Base-by-base conservation (phyloP, 768 basidiomycete species). In the Trametopsis cervina region DNA sequence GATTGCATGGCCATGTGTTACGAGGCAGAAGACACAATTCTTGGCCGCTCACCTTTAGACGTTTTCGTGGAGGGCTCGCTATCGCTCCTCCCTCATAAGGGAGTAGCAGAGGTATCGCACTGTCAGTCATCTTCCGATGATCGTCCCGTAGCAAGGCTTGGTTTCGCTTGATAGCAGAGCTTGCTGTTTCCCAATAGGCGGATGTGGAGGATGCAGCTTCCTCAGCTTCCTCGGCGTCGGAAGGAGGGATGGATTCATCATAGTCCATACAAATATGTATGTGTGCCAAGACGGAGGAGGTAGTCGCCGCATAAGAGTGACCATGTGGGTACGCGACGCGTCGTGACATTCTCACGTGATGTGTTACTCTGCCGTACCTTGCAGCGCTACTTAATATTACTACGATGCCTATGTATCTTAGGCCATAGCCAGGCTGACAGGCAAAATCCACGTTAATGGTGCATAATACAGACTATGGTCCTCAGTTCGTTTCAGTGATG, bases 201-300 rank as follows among this genome's bases (percentile, higher is more conserved):
- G 36, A 26, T 17, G 4, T 17, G 9, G 23, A 27, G 6, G 48
- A 47, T 22, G 18, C 39, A 6, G 33, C 13, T 21, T 43, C 44
- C 23, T 53, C 52, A 12, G 36, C 36, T 23, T 53, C 52, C 29
- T 53, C 52, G 2, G 44, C 10, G 35, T 53, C 52, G 4, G 52
- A 53, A 10, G 52, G 27, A 6, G 36, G 43, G 2, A 53, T 26
- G 22, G 44, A 12, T 17, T 53, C 52, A 13, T 53, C 42, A 18
- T 47, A 4, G 17, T 43, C 37, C 46, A 47, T 47, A n/a, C 42
- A 43, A 18, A 43, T 7, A 15, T 33, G n/a, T n/a, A n/a, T n/a
- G n/a, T n/a, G n/a, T 33, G 29, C 9, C 29, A 33, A 15, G 15
- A 33, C 29, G 7, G 29, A 33, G 7, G 29, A 33, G 29, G 15